A percentile compares a stretch with the other conserved stretches of the same genome.
phyloP scores from a whole-genome alignment of 2,329 filamentous ascomycete genomes.

The Talaromyces sp. region DNA sequence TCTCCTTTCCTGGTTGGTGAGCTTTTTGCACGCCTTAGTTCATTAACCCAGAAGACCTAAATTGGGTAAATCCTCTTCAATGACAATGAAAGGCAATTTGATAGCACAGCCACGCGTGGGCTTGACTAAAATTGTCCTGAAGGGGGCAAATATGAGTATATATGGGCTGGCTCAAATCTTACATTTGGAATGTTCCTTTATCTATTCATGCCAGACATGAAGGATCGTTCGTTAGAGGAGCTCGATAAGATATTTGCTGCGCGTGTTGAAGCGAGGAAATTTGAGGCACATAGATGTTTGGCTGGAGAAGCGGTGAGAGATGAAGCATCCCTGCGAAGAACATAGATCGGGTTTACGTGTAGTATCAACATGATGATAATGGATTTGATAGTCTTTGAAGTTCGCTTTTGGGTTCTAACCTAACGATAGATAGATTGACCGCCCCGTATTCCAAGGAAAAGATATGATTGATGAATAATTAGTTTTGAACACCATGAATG shows the following conservation, averaged over 20 bases:
- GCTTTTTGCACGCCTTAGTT: slow-evolving; percentile 44
- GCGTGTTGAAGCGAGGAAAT: slow-evolving; percentile 20
- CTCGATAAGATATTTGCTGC: slow-evolving; percentile 34
- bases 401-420: no score
- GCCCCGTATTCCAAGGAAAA: no score
- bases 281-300: slow-evolving; percentile 20
- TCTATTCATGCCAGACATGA: slow-evolving; percentile 35
- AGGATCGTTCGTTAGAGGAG: slow-evolving; percentile 35
- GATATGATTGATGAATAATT: no score
- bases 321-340: slow-evolving; percentile 9
- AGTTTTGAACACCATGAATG: no score
- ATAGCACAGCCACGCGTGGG: no score
- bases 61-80: slow-evolving; percentile 38
- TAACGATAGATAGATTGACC: no score
- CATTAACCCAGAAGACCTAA: slow-evolving; percentile 41
- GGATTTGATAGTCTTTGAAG: no score
- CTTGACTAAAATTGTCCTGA: no score
- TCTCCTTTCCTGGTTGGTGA: slow-evolving; percentile 39
- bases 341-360: no score
- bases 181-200: slow-evolving; percentile 24
- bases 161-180: slow-evolving; percentile 25
- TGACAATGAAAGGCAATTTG: no score
- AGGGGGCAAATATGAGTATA: slow-evolving; percentile 31
- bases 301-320: slow-evolving; percentile 16
- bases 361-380: no score